Conservation (phyloP, 2,329 filamentous ascomycete genomes). For the Cytospora mali region DNA sequence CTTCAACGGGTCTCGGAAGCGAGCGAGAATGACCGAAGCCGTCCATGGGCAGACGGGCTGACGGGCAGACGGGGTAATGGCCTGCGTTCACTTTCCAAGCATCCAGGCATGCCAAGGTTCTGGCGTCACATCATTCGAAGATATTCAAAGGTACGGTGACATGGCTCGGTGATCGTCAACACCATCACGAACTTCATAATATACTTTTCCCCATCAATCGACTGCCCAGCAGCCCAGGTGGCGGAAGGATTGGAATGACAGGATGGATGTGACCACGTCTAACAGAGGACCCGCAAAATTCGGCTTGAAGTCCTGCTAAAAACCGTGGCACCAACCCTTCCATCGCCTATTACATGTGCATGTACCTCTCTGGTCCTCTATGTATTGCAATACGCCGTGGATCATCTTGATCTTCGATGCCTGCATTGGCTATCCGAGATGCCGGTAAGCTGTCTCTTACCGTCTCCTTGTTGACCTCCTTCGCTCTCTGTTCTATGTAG, state of each 20-base stretch:
- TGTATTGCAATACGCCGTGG: neutral
- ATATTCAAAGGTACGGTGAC: conserved; percentile 6
- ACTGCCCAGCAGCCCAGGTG: too few species aligned
- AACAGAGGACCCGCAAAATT: neutral
- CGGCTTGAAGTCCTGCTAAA: neutral
- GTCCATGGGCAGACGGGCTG: too few species aligned
- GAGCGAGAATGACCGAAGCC: neutral
- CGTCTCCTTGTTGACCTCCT: neutral
- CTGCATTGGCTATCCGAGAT: neutral
- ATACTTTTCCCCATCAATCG: neutral
- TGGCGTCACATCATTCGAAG: neutral
- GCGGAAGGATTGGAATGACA: neutral
- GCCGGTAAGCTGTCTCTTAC: neutral
- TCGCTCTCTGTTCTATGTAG: neutral
- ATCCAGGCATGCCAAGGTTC: too few species aligned
- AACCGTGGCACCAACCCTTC: neutral
- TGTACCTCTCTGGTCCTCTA: neutral
- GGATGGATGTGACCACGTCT: neutral
- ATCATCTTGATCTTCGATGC: neutral
- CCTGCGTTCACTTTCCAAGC: neutral
- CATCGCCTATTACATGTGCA: neutral
- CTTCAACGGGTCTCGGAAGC: conserved; percentile 1
- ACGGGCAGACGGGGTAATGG: neutral
- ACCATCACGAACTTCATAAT: conserved; percentile 2
- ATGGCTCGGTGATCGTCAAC: conserved; percentile 15